Base-by-base conservation (phyloP, 257 asterid species). In the Datura wrightii region DNA sequence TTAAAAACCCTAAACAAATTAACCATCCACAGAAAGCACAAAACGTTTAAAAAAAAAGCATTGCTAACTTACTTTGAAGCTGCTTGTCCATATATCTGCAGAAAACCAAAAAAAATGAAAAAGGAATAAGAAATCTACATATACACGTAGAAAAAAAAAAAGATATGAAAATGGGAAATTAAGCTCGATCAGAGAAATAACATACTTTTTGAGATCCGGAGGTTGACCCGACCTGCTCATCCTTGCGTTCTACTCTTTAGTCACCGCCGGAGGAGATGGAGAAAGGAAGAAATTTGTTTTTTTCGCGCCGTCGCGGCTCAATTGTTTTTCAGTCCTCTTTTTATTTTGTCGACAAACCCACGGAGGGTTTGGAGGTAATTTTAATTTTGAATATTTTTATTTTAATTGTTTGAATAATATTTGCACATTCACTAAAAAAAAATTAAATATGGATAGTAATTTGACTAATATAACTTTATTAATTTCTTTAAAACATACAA, bases 201-300 rank as follows among this genome's bases (percentile, higher is more conserved):
- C 82, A 15, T 76, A 76, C 82, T 76, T 76, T 52, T 76, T 76
- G 14, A 76, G 82, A 76, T 76, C 82, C 44, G 82, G 82, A 76
- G 82, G 82, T 31, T 76, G 82, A 50, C 82, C 82, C 62, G 82
- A 76, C 34, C 82, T 50, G 62, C 82, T 76, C 82, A 76, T 76
- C 46, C 31, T 76, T 52, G 60, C 6, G n/a, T 11, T 74, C 56
- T 74, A 6, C 60, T 24, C 36, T 46, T 71, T n/a, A 18, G 39
- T 71, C 56, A 44, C 79, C 41, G 79, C 54, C 14, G 8, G 80
- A 72, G 39, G 16, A 5, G 41, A 72, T 46, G n/a, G 54, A 19
- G 80, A 11, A 19, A 19, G 80, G 41, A 5, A 74, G 59, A 44
- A 11, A 31, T 5, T 11, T 74, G 80, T 24, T 2, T 31, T 13